Evolutionary conservation across 2,329 filamentous ascomycete species (phyloP).

Genomic region (Aspergillus intermedius): DNA sequence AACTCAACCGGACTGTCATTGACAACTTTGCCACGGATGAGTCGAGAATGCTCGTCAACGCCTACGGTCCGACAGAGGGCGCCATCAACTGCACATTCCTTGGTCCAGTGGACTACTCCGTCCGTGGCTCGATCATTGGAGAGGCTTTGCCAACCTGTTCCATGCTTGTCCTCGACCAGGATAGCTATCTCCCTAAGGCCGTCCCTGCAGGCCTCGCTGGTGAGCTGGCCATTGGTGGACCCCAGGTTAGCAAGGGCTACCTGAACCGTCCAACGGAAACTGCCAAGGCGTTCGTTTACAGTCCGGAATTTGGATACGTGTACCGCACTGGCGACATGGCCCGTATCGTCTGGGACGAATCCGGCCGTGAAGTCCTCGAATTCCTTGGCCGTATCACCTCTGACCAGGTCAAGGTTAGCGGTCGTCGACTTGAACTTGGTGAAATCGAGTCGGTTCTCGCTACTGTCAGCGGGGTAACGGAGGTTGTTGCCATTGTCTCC

Average conservation of each 20-base stretch:
- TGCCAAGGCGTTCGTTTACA: conserved; percentile 19
- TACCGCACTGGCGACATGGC: conserved; percentile 38
- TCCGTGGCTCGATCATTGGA: conserved; percentile 33
- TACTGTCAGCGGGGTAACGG: conserved; percentile 12
- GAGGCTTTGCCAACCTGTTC: conserved; percentile 30
- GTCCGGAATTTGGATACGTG: conserved; percentile 41
- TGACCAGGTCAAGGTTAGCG: conserved; percentile 79
- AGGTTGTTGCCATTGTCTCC: conserved; percentile 18
- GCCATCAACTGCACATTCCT: conserved; percentile 24
- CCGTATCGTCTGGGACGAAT: conserved; percentile 57
- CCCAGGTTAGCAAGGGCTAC: conserved; percentile 25
- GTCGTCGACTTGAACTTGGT: conserved; percentile 73
- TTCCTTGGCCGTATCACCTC: conserved; percentile 72
- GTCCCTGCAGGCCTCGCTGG: conserved; percentile 39
- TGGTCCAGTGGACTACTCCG: conserved; percentile 12
- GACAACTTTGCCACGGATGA: conserved; percentile 19
- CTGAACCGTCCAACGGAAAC: conserved; percentile 20
- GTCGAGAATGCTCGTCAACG: conserved; percentile 22
- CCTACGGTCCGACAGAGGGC: conserved; percentile 30
- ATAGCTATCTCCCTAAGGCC: conserved; percentile 22
- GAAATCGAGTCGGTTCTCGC: conserved; percentile 55
- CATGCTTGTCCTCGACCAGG: conserved; percentile 23
- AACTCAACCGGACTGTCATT: conserved; percentile 26
- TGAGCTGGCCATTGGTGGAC: conserved; percentile 38
- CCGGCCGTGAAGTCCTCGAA: conserved; percentile 49